These are phyloP conservation scores for Cyclocybe cylindracea DNA, from an alignment of 768 basidiomycete species.

Conservation along the genomic window DNA sequence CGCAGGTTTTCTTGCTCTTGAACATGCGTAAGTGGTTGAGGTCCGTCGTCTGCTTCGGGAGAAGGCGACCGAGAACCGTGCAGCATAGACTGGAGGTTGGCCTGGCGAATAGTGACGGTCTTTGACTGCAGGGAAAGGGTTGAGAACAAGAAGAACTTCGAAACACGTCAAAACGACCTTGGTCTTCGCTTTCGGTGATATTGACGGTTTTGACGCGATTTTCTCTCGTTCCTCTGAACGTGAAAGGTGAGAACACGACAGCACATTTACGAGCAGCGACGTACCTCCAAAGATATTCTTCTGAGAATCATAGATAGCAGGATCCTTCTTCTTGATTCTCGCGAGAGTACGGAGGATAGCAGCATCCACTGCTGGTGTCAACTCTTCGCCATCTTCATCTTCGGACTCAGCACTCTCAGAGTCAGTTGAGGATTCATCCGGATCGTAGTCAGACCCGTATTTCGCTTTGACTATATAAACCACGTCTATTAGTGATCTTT, in stretches of 20 bases:
- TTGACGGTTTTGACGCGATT: constrained; percentile 25
- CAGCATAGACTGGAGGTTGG: constrained; percentile 64
- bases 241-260: background rate
- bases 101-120: constrained; percentile 76
- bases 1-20: constrained; percentile 78
- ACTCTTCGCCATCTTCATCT: constrained; percentile 93
- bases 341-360: constrained; percentile 92
- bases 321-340: constrained; percentile 80
- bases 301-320: constrained; percentile 74
- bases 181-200: constrained; percentile 39
- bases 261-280: background rate
- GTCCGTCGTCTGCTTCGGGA: constrained; percentile 33
- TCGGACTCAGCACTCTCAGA: constrained; percentile 83
- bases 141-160: background rate
- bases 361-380: constrained; percentile 91
- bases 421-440: constrained; percentile 50
- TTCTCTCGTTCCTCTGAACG: constrained; percentile 66
- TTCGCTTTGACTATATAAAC: constrained; percentile 68
- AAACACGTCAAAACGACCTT: constrained; percentile 43
- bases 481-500: background rate
- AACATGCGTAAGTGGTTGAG: constrained; percentile 61
- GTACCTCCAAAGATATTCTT: constrained; percentile 80
- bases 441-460: constrained; percentile 75
- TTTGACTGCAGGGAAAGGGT: constrained; percentile 49
- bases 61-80: constrained; percentile 59